Percentiles rank a stretch among this genome's conserved stretches.
Evolutionary conservation across 352 stramenopile genomes (phyloP).

Genomic region (Globisporangium nagaii): DNA sequence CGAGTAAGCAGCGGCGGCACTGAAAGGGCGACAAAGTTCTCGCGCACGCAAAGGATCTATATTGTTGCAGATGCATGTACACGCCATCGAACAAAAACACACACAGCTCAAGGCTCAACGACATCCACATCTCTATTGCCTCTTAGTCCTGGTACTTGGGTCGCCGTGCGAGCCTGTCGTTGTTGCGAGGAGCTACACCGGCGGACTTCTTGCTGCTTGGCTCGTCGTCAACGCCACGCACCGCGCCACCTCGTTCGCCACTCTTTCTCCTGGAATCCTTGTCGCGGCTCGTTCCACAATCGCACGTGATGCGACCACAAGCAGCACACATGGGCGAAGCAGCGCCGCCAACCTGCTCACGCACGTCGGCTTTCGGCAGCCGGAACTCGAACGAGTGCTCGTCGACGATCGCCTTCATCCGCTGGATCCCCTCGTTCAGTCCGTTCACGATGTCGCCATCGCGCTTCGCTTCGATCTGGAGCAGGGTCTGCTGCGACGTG

Average conservation of each 20-base stretch:
- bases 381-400: conserved; percentile 57
- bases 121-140: neutral
- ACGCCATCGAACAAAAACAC: neutral
- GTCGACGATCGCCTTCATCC: conserved; percentile 46
- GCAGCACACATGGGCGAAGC: conserved; percentile 30
- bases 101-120: too few relatives aligned
- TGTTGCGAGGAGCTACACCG: neutral
- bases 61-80: neutral
- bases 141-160: neutral
- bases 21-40: neutral
- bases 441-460: conserved; percentile 31
- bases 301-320: conserved; percentile 51
- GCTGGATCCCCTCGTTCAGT: conserved; percentile 44
- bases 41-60: neutral
- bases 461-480: conserved; percentile 38
- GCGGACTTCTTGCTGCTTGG: neutral
- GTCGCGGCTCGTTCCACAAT: conserved; percentile 17
- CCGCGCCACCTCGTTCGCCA: neutral
- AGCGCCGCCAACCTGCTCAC: conserved; percentile 20
- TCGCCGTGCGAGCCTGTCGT: neutral
- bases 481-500: conserved; percentile 34
- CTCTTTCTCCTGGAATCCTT: neutral
- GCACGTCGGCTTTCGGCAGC: conserved; percentile 50
- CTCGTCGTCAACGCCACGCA: neutral
- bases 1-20: conserved; percentile 26